Base-by-base conservation (phyloP, 768 basidiomycete genomes). In the Kwoniella sp. region DNA sequence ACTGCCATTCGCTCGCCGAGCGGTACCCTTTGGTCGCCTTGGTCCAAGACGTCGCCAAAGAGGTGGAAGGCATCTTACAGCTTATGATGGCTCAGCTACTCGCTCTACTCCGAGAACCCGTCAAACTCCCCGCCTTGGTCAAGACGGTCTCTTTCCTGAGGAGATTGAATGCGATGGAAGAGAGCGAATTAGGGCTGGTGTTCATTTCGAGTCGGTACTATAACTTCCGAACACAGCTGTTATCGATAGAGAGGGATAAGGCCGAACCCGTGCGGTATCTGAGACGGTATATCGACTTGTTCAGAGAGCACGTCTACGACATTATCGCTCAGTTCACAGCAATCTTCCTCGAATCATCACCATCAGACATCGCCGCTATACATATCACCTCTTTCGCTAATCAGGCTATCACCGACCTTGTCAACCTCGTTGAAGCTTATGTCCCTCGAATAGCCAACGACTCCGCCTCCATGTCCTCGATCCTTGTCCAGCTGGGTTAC, bases 251-350 rank as follows among this genome's bases (percentile, higher is more conserved):
- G 55, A 81, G 85, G 57, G 87, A 89, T 65, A 85, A 85, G 62
- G 88, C 89, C 63, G 90, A 91, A 63, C 84, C 90, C 50, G 86
- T 89, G 37, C 83, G 88, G 37, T 93, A 88, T 81, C 83, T 95
- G 67, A 89, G 91, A 73, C 89, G 87, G 76, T 93, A 92, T 80
- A 87, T 95, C 69, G 94, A 95, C 74, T 81, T 88, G 12, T 96
- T 94, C 89, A 84, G 93, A 58, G 94, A 97, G 82, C 89, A 90
- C 52, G 90, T 92, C 23, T 90, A 94, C 82, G 93, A 97, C 79
- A 87, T 94, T 79, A 85, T 95, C 71, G 90, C 90, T 17, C 93
- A 95, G 76, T 96, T 88, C 73, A 85, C 89, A 2, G 88, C 92
- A 41, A 93, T 96, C 68, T 95, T 97, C 80, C 86, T 93, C 37